Conservation (phyloP, 192 early-diverging fungal genomes). For the Umbelopsis sp. region DNA sequence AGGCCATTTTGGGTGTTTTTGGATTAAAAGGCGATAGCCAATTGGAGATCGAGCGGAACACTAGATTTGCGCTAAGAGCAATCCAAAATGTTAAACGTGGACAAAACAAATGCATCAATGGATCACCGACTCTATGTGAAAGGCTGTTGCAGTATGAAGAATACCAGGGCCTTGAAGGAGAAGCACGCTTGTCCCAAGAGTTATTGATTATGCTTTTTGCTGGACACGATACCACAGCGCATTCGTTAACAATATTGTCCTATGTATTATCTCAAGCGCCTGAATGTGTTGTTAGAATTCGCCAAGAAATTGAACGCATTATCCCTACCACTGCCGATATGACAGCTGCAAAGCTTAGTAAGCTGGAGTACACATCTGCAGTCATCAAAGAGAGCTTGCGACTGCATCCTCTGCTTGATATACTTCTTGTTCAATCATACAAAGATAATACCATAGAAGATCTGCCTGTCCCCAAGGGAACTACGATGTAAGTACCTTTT, state of each 20-base stretch:
- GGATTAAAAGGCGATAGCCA: background rate
- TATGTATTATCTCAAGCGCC: slow-evolving; percentile 35
- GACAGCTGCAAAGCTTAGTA: background rate
- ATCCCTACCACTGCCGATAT: background rate
- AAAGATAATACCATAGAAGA: slow-evolving; percentile 24
- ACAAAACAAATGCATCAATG: background rate
- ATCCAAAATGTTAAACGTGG: background rate
- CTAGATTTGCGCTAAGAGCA: background rate
- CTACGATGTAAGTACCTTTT: slow-evolving; percentile 10
- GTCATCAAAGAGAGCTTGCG: slow-evolving; percentile 32
- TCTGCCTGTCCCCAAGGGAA: slow-evolving; percentile 45
- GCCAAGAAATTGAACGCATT: slow-evolving; percentile 30
- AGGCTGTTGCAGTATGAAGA: background rate
- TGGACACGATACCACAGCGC: slow-evolving; percentile 47
- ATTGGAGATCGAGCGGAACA: background rate
- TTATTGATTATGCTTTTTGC: slow-evolving; percentile 51
- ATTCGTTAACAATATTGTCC: slow-evolving; percentile 33
- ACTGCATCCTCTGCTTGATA: slow-evolving; percentile 20
- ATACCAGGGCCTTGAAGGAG: slow-evolving; percentile 2
- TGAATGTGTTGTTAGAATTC: slow-evolving; percentile 31
- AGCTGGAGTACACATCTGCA: slow-evolving; percentile 17
- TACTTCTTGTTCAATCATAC: background rate
- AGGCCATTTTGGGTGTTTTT: background rate
- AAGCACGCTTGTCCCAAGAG: slow-evolving; percentile 32
- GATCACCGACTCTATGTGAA: background rate